Conservation (phyloP, 2,329 filamentous ascomycete genomes). For the Colletotrichum orbiculare region DNA sequence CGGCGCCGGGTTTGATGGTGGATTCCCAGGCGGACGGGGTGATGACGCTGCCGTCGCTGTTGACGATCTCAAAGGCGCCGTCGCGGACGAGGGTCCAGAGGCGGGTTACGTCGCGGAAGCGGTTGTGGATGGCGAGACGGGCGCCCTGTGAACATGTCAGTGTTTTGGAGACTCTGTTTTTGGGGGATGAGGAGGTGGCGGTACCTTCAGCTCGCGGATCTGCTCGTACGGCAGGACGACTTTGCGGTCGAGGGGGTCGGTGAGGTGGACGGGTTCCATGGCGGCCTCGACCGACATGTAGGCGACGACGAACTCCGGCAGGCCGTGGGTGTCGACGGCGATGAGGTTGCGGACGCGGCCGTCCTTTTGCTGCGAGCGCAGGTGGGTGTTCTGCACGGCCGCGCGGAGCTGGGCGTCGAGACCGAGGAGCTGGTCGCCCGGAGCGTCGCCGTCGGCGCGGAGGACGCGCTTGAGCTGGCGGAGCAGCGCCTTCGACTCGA, state of each 20-base stretch:
- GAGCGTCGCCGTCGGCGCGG: neutral
- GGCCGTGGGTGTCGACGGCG: conserved; percentile 7
- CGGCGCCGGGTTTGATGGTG: conserved; percentile 27
- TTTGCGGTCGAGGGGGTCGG: conserved; percentile 23
- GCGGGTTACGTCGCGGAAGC: conserved; percentile 18
- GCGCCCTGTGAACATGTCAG: conserved; percentile 18
- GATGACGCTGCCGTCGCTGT: conserved; percentile 7
- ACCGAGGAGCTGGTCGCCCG: conserved; percentile 10
- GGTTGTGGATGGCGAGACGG: conserved; percentile 12
- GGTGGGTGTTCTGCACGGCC: conserved; percentile 7
- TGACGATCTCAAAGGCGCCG: conserved; percentile 24
- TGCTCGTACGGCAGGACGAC: conserved; percentile 19
- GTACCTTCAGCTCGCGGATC: conserved; percentile 23
- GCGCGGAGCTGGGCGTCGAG: conserved; percentile 8
- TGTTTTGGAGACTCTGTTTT: no score
- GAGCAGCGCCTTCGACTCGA: conserved; percentile 24
- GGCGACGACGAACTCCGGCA: conserved; percentile 16
- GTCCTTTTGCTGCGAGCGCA: conserved; percentile 24
- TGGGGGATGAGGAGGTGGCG: neutral
- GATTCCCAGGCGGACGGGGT: conserved; percentile 21
- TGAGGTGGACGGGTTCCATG: conserved; percentile 21
- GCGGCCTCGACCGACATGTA: conserved; percentile 29
- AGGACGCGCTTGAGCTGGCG: conserved; percentile 24
- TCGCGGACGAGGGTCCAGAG: conserved; percentile 25
- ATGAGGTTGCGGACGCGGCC: conserved; percentile 21